Conservation (phyloP, 352 stramenopile genomes). For the Phytopythium helicoides region DNA sequence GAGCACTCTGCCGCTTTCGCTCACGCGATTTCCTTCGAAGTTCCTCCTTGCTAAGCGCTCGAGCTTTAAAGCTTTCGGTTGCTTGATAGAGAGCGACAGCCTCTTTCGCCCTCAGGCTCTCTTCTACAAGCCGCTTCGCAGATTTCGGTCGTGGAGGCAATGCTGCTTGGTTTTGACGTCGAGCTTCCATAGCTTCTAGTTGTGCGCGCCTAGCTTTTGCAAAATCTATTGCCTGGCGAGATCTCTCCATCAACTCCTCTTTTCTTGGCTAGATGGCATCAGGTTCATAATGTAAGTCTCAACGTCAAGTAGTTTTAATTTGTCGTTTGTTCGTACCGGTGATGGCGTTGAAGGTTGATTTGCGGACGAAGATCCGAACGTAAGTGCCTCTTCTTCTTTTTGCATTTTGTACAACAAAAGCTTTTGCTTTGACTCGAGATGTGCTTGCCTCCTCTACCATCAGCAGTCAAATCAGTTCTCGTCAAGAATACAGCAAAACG, state of each 20-base stretch:
- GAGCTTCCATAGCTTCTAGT: slow-evolving; percentile 39
- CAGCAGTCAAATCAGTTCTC: too few species aligned
- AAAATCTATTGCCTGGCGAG: slow-evolving; percentile 48
- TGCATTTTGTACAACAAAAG: slow-evolving; percentile 68
- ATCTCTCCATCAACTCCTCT: slow-evolving; percentile 48
- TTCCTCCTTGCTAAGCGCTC: slow-evolving; percentile 43
- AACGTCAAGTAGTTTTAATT: too few species aligned
- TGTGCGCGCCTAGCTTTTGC: slow-evolving; percentile 50
- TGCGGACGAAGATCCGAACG: slow-evolving; percentile 10
- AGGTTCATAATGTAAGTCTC: neutral
- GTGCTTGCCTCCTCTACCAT: slow-evolving; percentile 45
- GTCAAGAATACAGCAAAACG: too few species aligned
- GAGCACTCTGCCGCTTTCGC: slow-evolving; percentile 39
- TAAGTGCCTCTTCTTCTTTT: slow-evolving; percentile 64
- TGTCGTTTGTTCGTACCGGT: slow-evolving; percentile 18
- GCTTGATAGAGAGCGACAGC: slow-evolving; percentile 28
- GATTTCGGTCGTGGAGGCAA: slow-evolving; percentile 45
- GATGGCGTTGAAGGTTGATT: slow-evolving; percentile 17
- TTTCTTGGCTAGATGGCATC: slow-evolving; percentile 25
- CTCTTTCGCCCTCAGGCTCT: slow-evolving; percentile 5
- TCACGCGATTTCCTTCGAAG: slow-evolving; percentile 32
- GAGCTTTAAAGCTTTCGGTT: slow-evolving; percentile 53
- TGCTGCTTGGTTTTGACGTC: slow-evolving; percentile 26
- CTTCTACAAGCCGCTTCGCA: slow-evolving; percentile 8
- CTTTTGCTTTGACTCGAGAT: slow-evolving; percentile 76